A percentile compares a stretch with the other conserved stretches of the same genome.
These are phyloP conservation scores for Tetrapisispora namnaoensis DNA, from an alignment of 805 yeast species.

Conservation along the genomic window DNA sequence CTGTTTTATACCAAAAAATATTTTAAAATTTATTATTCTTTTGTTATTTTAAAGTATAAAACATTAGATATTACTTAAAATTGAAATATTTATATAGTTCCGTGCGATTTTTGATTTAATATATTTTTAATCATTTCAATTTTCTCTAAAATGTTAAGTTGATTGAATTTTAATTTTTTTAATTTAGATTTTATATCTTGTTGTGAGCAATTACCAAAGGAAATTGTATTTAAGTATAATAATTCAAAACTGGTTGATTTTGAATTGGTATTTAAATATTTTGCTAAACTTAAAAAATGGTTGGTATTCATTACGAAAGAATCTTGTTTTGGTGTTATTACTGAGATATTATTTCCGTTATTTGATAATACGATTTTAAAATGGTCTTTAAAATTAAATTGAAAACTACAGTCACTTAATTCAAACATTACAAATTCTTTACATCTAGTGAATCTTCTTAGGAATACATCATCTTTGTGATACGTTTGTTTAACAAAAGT, in stretches of 20 bases:
- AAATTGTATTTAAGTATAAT: neutral
- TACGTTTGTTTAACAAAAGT: conserved; percentile 40
- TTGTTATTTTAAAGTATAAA: too few relatives aligned
- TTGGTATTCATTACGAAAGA: neutral
- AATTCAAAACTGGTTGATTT: neutral
- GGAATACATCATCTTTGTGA: conserved; percentile 57
- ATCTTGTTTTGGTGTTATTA: conserved; percentile 66
- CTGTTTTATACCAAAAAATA: too few relatives aligned
- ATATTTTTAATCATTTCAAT: conserved; percentile 1
- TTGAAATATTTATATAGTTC: neutral
- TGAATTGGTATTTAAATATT: neutral
- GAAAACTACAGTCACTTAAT: conserved; percentile 83
- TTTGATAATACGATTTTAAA: conserved; percentile 75
- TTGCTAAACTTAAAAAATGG: neutral
- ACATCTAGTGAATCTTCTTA: conserved; percentile 75
- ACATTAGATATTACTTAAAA: too few relatives aligned
- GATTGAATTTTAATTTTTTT: neutral
- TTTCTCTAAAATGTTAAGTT: neutral
- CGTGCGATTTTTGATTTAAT: conserved; percentile 3
- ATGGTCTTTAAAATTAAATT: conserved; percentile 92
- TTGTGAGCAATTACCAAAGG: neutral
- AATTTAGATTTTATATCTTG: neutral
- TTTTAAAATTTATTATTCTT: too few relatives aligned
- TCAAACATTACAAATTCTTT: conserved; percentile 83
- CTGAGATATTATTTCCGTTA: conserved; percentile 65